Percentiles rank a stretch among this genome's conserved stretches.
Evolutionary conservation across 2,329 filamentous ascomycete genomes (phyloP).

Genomic region (Aspergillus amoenus): DNA sequence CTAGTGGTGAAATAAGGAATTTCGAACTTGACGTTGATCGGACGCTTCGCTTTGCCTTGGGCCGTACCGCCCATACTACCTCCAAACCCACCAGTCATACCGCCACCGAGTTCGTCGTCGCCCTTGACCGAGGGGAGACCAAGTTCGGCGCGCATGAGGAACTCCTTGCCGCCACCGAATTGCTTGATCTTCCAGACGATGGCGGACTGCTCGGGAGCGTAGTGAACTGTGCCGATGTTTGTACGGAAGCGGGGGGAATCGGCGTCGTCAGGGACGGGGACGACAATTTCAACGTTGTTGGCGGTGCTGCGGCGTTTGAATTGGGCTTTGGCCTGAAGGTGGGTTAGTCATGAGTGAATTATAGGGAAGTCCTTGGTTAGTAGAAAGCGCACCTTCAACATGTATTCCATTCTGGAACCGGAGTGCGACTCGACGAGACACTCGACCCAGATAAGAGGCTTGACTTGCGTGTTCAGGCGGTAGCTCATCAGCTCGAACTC

Average conservation of each 20-base stretch:
- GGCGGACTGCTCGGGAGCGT: conserved; percentile 93
- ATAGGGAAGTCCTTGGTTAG: neutral
- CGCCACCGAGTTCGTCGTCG: conserved; percentile 91
- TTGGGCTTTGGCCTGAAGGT: conserved; percentile 73
- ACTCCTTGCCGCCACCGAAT: conserved; percentile 97
- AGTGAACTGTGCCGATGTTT: conserved; percentile 96
- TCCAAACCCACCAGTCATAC: conserved; percentile 96
- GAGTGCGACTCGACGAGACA: conserved; percentile 96
- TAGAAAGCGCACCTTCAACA: conserved; percentile 70
- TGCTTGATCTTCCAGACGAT: conserved; percentile 99
- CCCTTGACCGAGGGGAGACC: conserved; percentile 91
- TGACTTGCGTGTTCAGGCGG: conserved; percentile 96
- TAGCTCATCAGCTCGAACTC: conserved; percentile 99
- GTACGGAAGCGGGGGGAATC: conserved; percentile 95
- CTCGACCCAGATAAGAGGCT: conserved; percentile 98
- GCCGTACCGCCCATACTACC: conserved; percentile 92
- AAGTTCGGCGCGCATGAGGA: conserved; percentile 95
- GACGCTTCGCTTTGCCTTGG: conserved; percentile 86
- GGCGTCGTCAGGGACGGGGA: conserved; percentile 95
- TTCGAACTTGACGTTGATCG: conserved; percentile 99
- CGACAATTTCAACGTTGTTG: conserved; percentile 97
- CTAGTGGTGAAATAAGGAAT: conserved; percentile 99
- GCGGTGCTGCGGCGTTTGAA: conserved; percentile 97
- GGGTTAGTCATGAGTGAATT: neutral
- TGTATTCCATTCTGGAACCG: conserved; percentile 94